These are phyloP conservation scores for Ophiocytium majus DNA, from an alignment of 352 stramenopile genomes.

Conservation along the genomic window DNA sequence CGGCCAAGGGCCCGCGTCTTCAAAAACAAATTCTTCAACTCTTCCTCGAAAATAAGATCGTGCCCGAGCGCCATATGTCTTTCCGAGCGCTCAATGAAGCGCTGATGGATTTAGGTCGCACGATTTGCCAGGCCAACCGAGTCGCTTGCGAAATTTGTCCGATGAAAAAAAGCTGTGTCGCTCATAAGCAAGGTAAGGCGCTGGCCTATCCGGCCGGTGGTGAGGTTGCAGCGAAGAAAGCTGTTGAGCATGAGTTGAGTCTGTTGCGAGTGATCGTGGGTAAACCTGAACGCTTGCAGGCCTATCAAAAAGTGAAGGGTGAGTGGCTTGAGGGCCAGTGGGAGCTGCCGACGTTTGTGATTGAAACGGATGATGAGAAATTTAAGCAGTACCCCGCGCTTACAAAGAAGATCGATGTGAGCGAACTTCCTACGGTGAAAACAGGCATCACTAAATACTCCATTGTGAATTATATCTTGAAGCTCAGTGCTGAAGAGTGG, in stretches of 20 bases:
- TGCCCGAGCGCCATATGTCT: not conserved
- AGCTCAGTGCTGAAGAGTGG: not conserved
- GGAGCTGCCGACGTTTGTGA: not conserved
- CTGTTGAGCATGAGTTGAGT: not conserved
- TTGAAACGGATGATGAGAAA: not conserved
- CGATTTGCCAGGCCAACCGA: not conserved
- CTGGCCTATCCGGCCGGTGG: not conserved
- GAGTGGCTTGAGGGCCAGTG: not conserved
- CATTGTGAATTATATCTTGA: not conserved
- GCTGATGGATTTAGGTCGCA: slow-evolving; percentile 6
- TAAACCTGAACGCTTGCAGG: not conserved
- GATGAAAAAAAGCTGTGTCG: not conserved
- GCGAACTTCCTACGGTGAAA: no score
- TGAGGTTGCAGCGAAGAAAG: slow-evolving; percentile 6
- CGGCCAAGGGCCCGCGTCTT: not conserved
- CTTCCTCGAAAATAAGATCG: not conserved
- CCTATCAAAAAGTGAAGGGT: not conserved
- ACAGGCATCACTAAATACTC: slow-evolving; percentile 9
- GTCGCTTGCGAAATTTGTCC: slow-evolving; percentile 6
- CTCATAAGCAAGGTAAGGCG: not conserved
- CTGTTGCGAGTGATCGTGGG: not conserved
- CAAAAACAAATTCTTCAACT: slow-evolving; percentile 2
- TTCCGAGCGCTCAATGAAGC: slow-evolving; percentile 2
- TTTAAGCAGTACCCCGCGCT: not conserved
- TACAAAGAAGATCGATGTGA: slow-evolving; percentile 5